phyloP scores from a whole-genome alignment of 352 stramenopile species.

The Phytophthora foliorum region DNA sequence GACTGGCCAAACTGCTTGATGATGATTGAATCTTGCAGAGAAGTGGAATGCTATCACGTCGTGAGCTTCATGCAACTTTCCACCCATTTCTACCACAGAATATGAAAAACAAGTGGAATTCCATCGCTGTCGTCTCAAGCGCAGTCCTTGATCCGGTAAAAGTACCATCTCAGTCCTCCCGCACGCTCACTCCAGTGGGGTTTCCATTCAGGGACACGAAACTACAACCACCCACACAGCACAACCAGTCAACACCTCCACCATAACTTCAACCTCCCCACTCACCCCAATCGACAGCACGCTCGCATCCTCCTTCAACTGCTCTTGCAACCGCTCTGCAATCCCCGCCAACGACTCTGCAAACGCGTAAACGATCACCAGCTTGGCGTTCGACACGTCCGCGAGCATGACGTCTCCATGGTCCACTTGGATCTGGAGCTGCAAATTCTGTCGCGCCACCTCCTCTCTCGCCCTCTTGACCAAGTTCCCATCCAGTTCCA shows the following conservation, averaged over 20 bases:
- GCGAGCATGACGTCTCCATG: slow-evolving; percentile 66
- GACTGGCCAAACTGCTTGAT: slow-evolving; percentile 61
- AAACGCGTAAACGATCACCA: slow-evolving; percentile 91
- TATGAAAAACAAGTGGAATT: not conserved
- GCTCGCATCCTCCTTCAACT: slow-evolving; percentile 49
- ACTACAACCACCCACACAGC: slow-evolving; percentile 49
- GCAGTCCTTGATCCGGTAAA: slow-evolving; percentile 64
- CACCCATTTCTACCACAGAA: not conserved
- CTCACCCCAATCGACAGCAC: slow-evolving; percentile 86
- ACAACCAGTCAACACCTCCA: not conserved
- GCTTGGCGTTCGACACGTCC: slow-evolving; percentile 54
- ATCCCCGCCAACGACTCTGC: slow-evolving; percentile 78
- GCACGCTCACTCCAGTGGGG: slow-evolving; percentile 61
- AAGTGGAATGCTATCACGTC: too few species aligned
- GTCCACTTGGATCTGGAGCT: slow-evolving; percentile 56
- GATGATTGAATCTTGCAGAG: slow-evolving; percentile 19
- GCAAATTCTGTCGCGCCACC: slow-evolving; percentile 36
- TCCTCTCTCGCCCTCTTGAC: slow-evolving; percentile 45
- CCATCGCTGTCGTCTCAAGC: not conserved
- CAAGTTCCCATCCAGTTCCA: slow-evolving; percentile 74
- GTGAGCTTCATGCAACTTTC: not conserved
- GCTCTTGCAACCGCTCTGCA: slow-evolving; percentile 51
- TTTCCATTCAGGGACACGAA: slow-evolving; percentile 79
- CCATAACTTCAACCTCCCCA: not conserved
- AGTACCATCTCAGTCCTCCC: slow-evolving; percentile 75